Evolutionary conservation across 805 yeast genomes (phyloP).

Genomic region (Kregervanrija pseudodelftensis): DNA sequence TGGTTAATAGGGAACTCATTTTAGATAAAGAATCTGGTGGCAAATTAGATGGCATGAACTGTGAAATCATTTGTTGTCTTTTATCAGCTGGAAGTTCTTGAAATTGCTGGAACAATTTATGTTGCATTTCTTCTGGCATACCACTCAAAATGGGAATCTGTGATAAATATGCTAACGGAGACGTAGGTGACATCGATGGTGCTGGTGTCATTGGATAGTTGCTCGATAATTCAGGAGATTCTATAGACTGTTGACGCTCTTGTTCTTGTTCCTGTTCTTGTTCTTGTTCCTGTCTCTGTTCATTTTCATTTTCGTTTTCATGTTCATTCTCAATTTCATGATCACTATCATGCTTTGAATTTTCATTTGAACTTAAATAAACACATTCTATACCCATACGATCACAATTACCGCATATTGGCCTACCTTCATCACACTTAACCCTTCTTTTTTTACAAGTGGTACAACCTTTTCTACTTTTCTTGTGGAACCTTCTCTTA

Average conservation of each 20-base stretch:
- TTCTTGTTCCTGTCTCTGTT: slow-evolving; percentile 2
- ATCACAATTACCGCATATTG: slow-evolving; percentile 70
- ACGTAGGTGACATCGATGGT: slow-evolving; percentile 1
- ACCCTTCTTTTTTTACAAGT: slow-evolving; percentile 87
- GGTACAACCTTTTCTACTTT: slow-evolving; percentile 82
- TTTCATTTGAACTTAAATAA: slow-evolving; percentile 28
- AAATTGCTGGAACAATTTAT: slow-evolving; percentile 10
- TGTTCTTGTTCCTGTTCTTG: slow-evolving; percentile 4
- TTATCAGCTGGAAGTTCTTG: slow-evolving; percentile 12
- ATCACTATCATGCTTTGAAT: not conserved
- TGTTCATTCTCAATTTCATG: too few relatives aligned
- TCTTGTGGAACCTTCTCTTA: slow-evolving; percentile 82
- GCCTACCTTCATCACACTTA: slow-evolving; percentile 85
- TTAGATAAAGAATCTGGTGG: too few relatives aligned
- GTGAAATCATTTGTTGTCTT: slow-evolving; percentile 10
- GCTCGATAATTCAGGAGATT: slow-evolving; percentile 1
- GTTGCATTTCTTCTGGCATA: slow-evolving; percentile 12
- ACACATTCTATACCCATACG: slow-evolving; percentile 76
- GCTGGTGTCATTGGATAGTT: slow-evolving; percentile 8
- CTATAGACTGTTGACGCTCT: slow-evolving; percentile 1
- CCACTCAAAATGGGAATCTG: slow-evolving; percentile 4
- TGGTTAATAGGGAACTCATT: too few relatives aligned
- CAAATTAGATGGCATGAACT: too few relatives aligned
- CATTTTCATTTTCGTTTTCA: not conserved
- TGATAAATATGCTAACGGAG: too few relatives aligned